Conservation (phyloP, 2,329 filamentous ascomycete genomes). For the Diaporthe vexans region DNA sequence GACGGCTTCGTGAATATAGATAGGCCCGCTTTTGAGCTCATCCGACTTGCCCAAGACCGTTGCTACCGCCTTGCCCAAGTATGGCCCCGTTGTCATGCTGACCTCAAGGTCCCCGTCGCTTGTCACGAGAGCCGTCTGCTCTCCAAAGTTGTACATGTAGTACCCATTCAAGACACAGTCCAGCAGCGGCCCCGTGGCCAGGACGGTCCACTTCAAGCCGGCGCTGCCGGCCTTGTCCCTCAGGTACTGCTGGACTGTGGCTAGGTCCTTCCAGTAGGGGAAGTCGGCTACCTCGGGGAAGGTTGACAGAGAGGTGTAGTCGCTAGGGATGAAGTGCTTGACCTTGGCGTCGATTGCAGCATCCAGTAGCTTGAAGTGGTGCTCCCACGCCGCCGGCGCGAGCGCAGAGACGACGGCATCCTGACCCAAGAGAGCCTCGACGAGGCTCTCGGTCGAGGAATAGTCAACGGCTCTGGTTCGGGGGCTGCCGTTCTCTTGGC, state of each 20-base stretch:
- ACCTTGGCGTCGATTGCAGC: constrained; percentile 6
- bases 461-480: constrained; percentile 6
- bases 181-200: background rate
- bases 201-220: background rate
- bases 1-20: background rate
- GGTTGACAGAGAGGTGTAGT: constrained; percentile 22
- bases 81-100: constrained; percentile 13
- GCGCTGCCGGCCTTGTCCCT: constrained; percentile 10
- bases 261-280: constrained; percentile 8
- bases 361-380: constrained; percentile 5
- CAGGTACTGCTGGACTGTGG: constrained; percentile 16
- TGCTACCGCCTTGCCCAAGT: background rate
- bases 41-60: constrained; percentile 8
- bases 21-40: background rate
- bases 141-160: constrained; percentile 9
- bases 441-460: constrained; percentile 6
- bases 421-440: constrained; percentile 4
- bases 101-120: constrained; percentile 7
- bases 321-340: constrained; percentile 22
- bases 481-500: background rate
- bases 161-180: constrained; percentile 5
- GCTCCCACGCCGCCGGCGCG: constrained; percentile 8
- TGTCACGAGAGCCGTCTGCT: background rate
- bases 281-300: constrained; percentile 9
- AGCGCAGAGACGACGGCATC: constrained; percentile 18